phyloP scores from a whole-genome alignment of 169 alveolate genomes.

The Plasmodium blacklocki region DNA sequence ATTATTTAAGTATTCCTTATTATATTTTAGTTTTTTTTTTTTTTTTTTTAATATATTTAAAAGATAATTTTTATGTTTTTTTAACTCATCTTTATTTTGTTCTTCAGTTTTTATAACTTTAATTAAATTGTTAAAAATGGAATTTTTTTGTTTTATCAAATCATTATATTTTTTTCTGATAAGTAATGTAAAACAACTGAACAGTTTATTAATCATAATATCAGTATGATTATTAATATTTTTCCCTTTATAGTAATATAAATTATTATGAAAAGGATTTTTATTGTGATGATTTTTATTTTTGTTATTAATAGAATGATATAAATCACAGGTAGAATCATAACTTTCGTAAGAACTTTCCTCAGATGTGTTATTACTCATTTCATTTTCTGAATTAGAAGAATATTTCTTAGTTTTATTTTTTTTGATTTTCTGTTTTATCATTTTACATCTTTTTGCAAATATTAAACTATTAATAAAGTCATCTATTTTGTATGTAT shows the following conservation, averaged over 20 bases:
- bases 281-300: slow-evolving; percentile 4
- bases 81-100: slow-evolving; percentile 55
- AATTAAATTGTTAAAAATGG: slow-evolving; percentile 44
- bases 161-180: slow-evolving; percentile 34
- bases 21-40: slow-evolving; percentile 34
- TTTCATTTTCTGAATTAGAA: slow-evolving; percentile 24
- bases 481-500: slow-evolving; percentile 64
- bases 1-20: slow-evolving; percentile 30
- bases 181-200: slow-evolving; percentile 20
- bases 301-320: slow-evolving; percentile 20
- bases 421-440: slow-evolving; percentile 66
- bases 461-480: slow-evolving; percentile 65
- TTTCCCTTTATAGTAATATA: slow-evolving; percentile 2
- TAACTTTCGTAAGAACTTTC: slow-evolving; percentile 48
- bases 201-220: slow-evolving; percentile 39
- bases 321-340: slow-evolving; percentile 38
- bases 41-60: slow-evolving; percentile 47
- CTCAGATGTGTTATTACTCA: slow-evolving; percentile 10
- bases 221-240: slow-evolving; percentile 17
- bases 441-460: slow-evolving; percentile 73
- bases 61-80: slow-evolving; percentile 29
- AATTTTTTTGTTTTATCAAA: slow-evolving; percentile 30
- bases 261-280: background rate
- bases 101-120: slow-evolving; percentile 55
- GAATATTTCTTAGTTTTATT: slow-evolving; percentile 20